Percentiles rank a stretch among this genome's conserved stretches.
Evolutionary conservation across 176 grass and related monocot genomes (phyloP).

Genomic region (Oryza glaberrima): DNA sequence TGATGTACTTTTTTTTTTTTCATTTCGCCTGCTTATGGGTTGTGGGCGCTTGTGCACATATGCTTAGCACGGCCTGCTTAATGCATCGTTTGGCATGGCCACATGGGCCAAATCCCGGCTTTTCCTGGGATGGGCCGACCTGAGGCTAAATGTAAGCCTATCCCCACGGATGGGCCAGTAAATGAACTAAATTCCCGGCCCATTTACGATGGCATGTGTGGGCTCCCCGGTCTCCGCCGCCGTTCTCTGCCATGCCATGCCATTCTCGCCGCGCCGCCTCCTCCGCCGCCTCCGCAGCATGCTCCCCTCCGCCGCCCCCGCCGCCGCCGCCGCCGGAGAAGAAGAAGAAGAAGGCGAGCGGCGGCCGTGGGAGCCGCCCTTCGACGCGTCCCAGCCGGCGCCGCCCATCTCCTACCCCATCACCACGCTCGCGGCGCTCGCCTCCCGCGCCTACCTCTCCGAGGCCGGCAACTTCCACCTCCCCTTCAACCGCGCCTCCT

Average conservation of each 20-base stretch:
- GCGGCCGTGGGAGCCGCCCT: conserved; percentile 67
- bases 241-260: background rate
- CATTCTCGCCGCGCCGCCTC: conserved; percentile 22
- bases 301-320: background rate
- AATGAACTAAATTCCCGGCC: too few species aligned
- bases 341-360: conserved; percentile 11
- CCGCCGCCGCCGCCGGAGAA: too few species aligned
- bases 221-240: background rate
- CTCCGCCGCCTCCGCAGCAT: conserved; percentile 40
- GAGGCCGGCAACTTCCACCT: conserved; percentile 68
- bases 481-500: conserved; percentile 75
- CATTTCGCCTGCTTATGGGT: too few species aligned
- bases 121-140: too few species aligned
- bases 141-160: too few species aligned
- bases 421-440: conserved; percentile 65
- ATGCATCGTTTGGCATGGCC: too few species aligned
- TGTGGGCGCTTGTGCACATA: too few species aligned
- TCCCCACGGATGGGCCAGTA: too few species aligned
- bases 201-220: too few species aligned
- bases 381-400: conserved; percentile 70
- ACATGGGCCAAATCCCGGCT: too few species aligned
- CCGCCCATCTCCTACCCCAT: conserved; percentile 89
- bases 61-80: too few species aligned
- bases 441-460: conserved; percentile 71
- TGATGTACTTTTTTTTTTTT: too few species aligned